These are phyloP conservation scores for Nakataea oryzae DNA, from an alignment of 2,329 filamentous ascomycete species.

Conservation along the genomic window DNA sequence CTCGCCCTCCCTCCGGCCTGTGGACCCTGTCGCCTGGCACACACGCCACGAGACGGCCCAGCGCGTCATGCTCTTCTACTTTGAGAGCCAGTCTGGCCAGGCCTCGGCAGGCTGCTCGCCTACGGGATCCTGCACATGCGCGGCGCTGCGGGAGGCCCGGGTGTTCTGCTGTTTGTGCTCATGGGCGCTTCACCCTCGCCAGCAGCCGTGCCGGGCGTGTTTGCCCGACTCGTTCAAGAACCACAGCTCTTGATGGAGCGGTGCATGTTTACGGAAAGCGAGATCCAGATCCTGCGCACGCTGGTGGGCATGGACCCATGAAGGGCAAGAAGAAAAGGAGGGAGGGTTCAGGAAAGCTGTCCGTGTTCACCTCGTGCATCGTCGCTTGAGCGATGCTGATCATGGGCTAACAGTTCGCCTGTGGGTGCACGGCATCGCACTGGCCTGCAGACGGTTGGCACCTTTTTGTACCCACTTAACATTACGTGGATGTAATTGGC, in stretches of 20 bases:
- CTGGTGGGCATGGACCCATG: conserved; percentile 29
- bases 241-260: conserved; percentile 25
- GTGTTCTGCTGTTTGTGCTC: conserved; percentile 44
- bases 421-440: conserved; percentile 19
- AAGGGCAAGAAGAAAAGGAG: conserved; percentile 36
- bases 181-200: conserved; percentile 42
- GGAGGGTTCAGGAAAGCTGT: conserved; percentile 32
- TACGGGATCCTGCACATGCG: conserved; percentile 38
- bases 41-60: conserved; percentile 39
- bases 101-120: conserved; percentile 30
- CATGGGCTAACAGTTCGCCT: conserved; percentile 27
- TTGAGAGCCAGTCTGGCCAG: conserved; percentile 41
- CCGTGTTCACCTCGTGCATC: conserved; percentile 7
- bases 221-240: conserved; percentile 33
- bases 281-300: conserved; percentile 28
- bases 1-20: conserved; percentile 34
- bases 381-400: neutral
- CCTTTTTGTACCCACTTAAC: conserved; percentile 45
- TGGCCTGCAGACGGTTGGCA: conserved; percentile 39
- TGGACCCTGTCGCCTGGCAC: conserved; percentile 45
- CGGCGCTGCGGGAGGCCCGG: conserved; percentile 32
- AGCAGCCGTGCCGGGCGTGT: conserved; percentile 28
- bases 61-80: conserved; percentile 43
- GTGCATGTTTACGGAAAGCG: conserved; percentile 25
- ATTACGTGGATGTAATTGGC: conserved; percentile 49